A percentile compares a stretch with the other conserved stretches of the same genome.
phyloP scores from a whole-genome alignment of 208 protist species.

The Leishmania amazonensis region DNA sequence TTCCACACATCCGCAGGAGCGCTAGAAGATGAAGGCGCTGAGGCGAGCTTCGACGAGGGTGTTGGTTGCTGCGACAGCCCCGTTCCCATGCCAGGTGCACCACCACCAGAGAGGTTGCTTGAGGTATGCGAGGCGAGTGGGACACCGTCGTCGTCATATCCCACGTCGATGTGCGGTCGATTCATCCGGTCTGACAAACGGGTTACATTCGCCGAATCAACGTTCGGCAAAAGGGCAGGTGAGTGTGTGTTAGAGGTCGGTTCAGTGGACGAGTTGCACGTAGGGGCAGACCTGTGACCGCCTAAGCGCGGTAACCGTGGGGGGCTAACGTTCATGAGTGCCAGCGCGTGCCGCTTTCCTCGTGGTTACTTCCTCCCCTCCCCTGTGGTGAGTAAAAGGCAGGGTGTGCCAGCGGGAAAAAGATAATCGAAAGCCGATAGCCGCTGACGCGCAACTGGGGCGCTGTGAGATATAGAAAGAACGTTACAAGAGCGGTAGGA shows the following conservation, averaged over 20 bases:
- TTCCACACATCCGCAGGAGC: conserved; percentile 8
- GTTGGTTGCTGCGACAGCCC: conserved; percentile 5
- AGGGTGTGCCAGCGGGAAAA: not conserved
- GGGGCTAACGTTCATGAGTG: conserved; percentile 15
- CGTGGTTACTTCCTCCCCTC: not conserved
- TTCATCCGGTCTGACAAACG: conserved; percentile 6
- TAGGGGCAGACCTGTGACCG: conserved; percentile 11
- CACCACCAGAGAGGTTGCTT: not conserved
- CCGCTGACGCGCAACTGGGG: not conserved
- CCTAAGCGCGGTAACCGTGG: conserved; percentile 25
- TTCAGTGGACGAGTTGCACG: not conserved
- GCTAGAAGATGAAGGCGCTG: not conserved
- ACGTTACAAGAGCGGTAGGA: not conserved
- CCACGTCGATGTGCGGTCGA: conserved; percentile 27
- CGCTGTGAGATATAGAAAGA: not conserved
- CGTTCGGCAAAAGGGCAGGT: conserved; percentile 1
- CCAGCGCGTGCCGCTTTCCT: not conserved
- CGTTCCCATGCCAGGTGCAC: conserved; percentile 5
- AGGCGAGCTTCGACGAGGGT: not conserved
- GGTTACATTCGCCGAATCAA: conserved; percentile 8
- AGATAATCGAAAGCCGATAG: not conserved
- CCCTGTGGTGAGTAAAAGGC: not conserved
- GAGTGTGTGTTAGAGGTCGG: not conserved
- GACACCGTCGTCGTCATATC: conserved; percentile 24
- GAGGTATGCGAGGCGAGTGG: conserved; percentile 7